Base-by-base conservation (phyloP, 2,329 filamentous ascomycete species). In the Fusarium papillatum region DNA sequence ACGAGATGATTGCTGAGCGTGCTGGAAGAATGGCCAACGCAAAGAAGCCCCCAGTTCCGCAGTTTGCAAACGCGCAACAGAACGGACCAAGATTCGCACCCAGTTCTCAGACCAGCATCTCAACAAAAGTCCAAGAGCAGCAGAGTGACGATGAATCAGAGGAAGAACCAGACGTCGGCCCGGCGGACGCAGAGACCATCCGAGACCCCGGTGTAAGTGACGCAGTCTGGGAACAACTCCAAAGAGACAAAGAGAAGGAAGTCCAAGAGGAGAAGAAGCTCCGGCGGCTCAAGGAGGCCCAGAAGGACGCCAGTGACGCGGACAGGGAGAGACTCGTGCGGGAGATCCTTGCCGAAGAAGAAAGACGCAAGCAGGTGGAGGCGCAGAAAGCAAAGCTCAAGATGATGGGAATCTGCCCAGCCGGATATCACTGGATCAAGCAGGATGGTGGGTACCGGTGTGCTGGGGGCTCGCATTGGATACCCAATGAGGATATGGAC, bases 371-470 rank as follows among this genome's bases (percentile, higher is more conserved):
- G 74, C 74, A 83, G 65, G 83, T 87, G 71, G 85, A 85, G 31
- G 76, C 81, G 22, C 81, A 76, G 14, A 86, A 89, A 82, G 74
- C 79, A 46, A 91, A 88, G 76, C 59, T 79, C 95, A 74, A 82
- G 79, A 74, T 36, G 75, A 85, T 90, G 84, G 93, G 93, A 0
- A 62, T 81, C 1, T 95, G 93, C 80, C 84, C 86, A 0, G 43
- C 66, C 22, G 93, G 93, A 0, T 95, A 60, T 78, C 66, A 69
- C 0, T 95, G 93, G 93, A 90, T 93, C 31, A 90, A 89, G 76
- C 88, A 92, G 77, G 48, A 3, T 2, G 79, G 77, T 2, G 93
- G 93, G 0, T 95, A 91, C 81, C 81, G 91, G 7, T 95, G 93
- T 83, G 87, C 87, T 0, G 93, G 89, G 0, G 93, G 93, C 0